Base-by-base conservation (phyloP, 1,284 basidiomycete genomes). In the Pterulicium gracile region DNA sequence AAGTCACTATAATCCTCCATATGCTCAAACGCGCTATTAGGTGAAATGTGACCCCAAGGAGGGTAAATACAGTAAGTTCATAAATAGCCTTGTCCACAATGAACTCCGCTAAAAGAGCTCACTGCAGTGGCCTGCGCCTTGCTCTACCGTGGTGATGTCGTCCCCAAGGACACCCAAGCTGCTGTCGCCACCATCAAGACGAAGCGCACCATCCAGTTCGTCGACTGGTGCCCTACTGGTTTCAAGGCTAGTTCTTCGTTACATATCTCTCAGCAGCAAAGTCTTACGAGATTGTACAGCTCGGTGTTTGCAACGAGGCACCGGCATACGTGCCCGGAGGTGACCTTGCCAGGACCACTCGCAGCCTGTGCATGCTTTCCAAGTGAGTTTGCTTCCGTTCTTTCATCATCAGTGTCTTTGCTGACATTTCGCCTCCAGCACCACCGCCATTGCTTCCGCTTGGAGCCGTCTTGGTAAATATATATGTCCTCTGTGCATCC, bases 221-320 rank as follows among this genome's bases (percentile, higher is more conserved):
- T 93, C 53, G 95, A 98, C 66, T 98, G 95, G 95, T 98, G 95
- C 71, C 92, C 93, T 43, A 97, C 94, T 53, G 80, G 94, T 63
- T 81, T 97, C 87, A 95, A 96, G 80, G 78, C n/a, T 78, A 55
- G 42, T 56, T 56, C 63, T 66, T 35, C 62, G 63, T 55, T 70
- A 72, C 62, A 70, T 69, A 68, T 70, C 71, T n/a, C n/a, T n/a
- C n/a, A n/a, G n/a, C n/a, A n/a, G n/a, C n/a, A n/a, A n/a, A n/a
- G n/a, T n/a, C n/a, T n/a, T n/a, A n/a, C n/a, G n/a, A n/a, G n/a
- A n/a, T n/a, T n/a, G n/a, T n/a, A n/a, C 57, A 81, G 78, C 81
- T 95, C 54, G 94, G 94, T 65, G 89, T 98, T 67, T 98, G 95
- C 75, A 94, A 94, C 64, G 94, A 98, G 66, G 82, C 95, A 43